phyloP scores from a whole-genome alignment of 2,329 filamentous ascomycete species.

The Sporothrix brunneoviolacea region DNA sequence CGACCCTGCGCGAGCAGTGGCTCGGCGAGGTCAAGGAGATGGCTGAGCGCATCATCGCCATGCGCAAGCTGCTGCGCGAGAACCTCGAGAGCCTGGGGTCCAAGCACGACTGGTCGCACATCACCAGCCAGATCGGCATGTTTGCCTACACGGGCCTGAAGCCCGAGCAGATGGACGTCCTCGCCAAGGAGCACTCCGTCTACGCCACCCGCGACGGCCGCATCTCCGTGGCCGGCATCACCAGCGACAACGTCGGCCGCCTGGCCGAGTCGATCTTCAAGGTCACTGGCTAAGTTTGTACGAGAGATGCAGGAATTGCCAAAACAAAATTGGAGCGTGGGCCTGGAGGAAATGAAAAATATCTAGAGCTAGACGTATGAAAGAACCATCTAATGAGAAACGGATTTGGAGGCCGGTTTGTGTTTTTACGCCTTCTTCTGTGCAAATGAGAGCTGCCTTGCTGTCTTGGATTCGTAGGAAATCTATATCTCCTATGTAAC shows the following conservation, averaged over 20 bases:
- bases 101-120: conserved; percentile 98
- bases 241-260: conserved; percentile 68
- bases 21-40: conserved; percentile 94
- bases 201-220: conserved; percentile 92
- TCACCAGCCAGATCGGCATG: conserved; percentile 98
- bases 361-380: conserved; percentile 2
- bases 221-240: conserved; percentile 82
- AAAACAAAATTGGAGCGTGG: no score
- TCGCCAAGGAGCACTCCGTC: conserved; percentile 94
- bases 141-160: conserved; percentile 96
- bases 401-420: not conserved
- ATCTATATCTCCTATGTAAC: no score
- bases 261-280: conserved; percentile 80
- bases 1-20: conserved; percentile 86
- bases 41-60: conserved; percentile 98
- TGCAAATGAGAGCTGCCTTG: no score
- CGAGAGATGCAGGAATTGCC: no score
- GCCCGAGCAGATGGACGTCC: conserved; percentile 80
- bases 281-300: conserved; percentile 54
- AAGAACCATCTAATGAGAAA: not conserved
- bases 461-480: no score
- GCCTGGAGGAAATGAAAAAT: no score
- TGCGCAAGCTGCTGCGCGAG: conserved; percentile 89
- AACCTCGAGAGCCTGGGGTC: conserved; percentile 93
- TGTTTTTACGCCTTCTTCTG: not conserved